A percentile compares a stretch with the other conserved stretches of the same genome.
Conservation (phyloP, 2,329 filamentous ascomycete species). For the Penicillium glabrum region DNA sequence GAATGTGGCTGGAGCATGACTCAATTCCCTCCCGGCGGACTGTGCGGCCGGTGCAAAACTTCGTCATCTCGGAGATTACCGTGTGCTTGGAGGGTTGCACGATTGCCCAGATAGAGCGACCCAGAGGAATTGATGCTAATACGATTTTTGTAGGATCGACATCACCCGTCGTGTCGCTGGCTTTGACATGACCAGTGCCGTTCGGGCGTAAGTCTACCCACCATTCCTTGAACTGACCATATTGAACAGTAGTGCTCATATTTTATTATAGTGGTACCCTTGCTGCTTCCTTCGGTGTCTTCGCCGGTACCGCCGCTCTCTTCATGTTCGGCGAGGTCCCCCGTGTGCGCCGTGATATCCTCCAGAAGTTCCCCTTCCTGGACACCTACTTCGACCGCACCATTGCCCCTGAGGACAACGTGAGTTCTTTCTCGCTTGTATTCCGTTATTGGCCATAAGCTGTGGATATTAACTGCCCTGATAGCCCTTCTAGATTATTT, state of each 20-base stretch:
- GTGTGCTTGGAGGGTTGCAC: background rate
- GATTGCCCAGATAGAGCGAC: background rate
- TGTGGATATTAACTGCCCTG: constrained; percentile 19
- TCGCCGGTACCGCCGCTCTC: constrained; percentile 58
- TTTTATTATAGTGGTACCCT: constrained; percentile 43
- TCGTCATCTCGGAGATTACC: background rate
- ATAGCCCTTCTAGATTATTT: constrained; percentile 39
- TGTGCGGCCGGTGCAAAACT: background rate
- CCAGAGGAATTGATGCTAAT: background rate
- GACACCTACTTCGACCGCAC: constrained; percentile 57
- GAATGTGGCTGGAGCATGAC: background rate
- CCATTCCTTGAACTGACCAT: background rate
- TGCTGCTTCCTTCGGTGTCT: constrained; percentile 56
- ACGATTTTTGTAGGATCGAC: constrained; percentile 48
- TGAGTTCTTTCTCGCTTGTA: constrained; percentile 30
- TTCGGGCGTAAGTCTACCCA: constrained; percentile 47
- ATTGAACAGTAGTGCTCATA: background rate
- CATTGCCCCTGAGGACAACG: constrained; percentile 64
- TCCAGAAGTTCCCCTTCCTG: constrained; percentile 60
- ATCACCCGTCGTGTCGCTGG: constrained; percentile 51
- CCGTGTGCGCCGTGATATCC: constrained; percentile 61
- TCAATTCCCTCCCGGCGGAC: background rate
- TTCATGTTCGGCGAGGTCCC: constrained; percentile 67
- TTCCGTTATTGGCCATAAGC: background rate
- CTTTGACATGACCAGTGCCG: constrained; percentile 42